Base-by-base conservation (phyloP, 352 stramenopile species). In the Phytopythium boreale region DNA sequence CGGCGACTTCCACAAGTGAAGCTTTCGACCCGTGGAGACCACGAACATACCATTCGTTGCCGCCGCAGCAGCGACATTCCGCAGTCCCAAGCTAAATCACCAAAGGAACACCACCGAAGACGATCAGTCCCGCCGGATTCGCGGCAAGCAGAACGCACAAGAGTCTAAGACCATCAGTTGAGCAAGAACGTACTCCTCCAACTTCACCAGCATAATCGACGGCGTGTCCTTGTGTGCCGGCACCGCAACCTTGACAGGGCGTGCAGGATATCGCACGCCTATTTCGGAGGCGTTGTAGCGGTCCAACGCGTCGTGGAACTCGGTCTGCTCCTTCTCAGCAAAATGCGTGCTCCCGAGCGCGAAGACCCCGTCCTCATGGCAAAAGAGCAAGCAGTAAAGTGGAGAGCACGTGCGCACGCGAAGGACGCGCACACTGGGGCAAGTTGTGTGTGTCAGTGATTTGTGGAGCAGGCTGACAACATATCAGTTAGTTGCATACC, bases 341-440 rank as follows among this genome's bases (percentile, higher is more conserved):
- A 87, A 81, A 41, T 83, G 56, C 2, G 69, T 69, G 22, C 69
- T 75, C 1, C 70, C 64, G 0, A 87, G 36, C 4, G 82, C 47
- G 14, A 84, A 69, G 46, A 55, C 72, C 0, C 77, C 78, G 31
- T 49, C 60, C 4, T 74, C 63, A 51, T 78, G 79, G 3, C 70
- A 70, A 6, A 80, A 75, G 20, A 89, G 49, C 27, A 85, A 24
- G 59, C 77, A 84, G 41, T 87, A 80, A 2, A 89, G 67, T 8
- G 62, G 67, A 39, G 80, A 84, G 56, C 77, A 86, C 37, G 67
- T 79, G n/a, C 69, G 62, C 14, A 79, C 61, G 14, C 70, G 61
- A 43, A 61, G 71, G 27, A 47, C 50, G 29, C 67, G 68, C 7
- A 74, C 46, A 7, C 62, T 63, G 15, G 43, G 6, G 36, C 24